Evolutionary conservation across 768 basidiomycete species (phyloP).

Genomic region (Chiua virens): DNA sequence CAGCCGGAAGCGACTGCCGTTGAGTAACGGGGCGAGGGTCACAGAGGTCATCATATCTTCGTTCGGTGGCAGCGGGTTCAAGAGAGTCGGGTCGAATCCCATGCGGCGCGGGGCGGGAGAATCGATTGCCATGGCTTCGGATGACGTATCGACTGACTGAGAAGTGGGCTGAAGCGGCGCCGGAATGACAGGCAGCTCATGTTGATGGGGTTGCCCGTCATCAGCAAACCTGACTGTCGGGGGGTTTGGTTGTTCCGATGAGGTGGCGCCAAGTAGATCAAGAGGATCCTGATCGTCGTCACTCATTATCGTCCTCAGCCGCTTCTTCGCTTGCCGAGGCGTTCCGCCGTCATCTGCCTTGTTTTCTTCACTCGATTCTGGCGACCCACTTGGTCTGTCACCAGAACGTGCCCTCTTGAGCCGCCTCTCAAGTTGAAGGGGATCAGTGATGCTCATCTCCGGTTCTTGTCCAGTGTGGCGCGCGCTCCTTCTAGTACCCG

Average conservation of each 20-base stretch:
- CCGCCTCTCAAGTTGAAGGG: constrained; percentile 68
- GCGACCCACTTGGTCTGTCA: constrained; percentile 50
- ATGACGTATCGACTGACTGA: neutral
- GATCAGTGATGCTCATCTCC: constrained; percentile 74
- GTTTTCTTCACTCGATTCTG: constrained; percentile 47
- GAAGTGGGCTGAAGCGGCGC: constrained; percentile 4
- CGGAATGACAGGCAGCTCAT: constrained; percentile 12
- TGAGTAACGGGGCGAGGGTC: constrained; percentile 26
- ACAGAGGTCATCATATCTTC: constrained; percentile 22
- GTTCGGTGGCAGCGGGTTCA: constrained; percentile 49
- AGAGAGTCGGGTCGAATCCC: constrained; percentile 52
- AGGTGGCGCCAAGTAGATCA: constrained; percentile 34
- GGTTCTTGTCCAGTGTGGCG: constrained; percentile 71
- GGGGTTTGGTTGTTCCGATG: constrained; percentile 34
- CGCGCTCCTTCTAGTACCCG: constrained; percentile 67
- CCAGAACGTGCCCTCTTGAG: constrained; percentile 71
- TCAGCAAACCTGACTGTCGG: constrained; percentile 54
- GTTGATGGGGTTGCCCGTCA: constrained; percentile 19
- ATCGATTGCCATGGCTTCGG: constrained; percentile 41
- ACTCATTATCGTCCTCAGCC: constrained; percentile 46
- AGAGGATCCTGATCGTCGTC: constrained; percentile 52
- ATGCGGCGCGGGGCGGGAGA: constrained; percentile 28
- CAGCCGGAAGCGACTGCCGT: constrained; percentile 18
- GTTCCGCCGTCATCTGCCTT: constrained; percentile 39
- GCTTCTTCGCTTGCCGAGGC: constrained; percentile 49